phyloP scores from a whole-genome alignment of 1,139 yeast genomes.

The Suhomyces guaymorum region DNA sequence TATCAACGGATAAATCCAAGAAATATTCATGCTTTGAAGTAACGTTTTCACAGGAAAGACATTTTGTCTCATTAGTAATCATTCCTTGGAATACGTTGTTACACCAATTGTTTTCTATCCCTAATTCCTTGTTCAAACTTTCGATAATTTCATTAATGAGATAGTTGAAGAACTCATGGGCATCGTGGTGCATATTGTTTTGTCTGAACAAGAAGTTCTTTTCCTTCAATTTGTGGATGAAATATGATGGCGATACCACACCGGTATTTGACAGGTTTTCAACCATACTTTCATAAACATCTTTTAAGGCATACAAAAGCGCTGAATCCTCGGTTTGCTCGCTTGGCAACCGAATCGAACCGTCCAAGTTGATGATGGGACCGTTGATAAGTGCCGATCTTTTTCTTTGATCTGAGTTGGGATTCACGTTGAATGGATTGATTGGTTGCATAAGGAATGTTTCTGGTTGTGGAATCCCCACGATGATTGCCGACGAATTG shows the following conservation, averaged over 20 bases:
- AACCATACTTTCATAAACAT: conserved; percentile 78
- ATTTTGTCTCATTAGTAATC: conserved; percentile 83
- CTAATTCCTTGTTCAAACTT: conserved; percentile 47
- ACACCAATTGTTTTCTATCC: conserved; percentile 51
- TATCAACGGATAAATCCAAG: conserved; percentile 81
- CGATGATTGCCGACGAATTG: conserved; percentile 36
- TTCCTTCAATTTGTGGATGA: conserved; percentile 72
- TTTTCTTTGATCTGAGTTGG: conserved; percentile 75
- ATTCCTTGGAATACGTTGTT: conserved; percentile 81
- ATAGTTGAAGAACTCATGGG: conserved; percentile 92
- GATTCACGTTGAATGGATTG: conserved; percentile 48
- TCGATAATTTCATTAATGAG: conserved; percentile 82
- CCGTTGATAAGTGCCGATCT: conserved; percentile 79
- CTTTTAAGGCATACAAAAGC: conserved; percentile 75
- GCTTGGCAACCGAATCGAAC: conserved; percentile 47
- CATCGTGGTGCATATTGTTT: conserved; percentile 93
- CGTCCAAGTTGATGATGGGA: conserved; percentile 81
- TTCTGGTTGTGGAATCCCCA: conserved; percentile 50
- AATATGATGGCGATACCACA: conserved; percentile 76
- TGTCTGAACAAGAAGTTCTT: conserved; percentile 85
- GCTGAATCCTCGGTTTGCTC: conserved; percentile 52
- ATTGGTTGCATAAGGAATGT: conserved; percentile 35
- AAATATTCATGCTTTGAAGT: conserved; percentile 85
- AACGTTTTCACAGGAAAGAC: conserved; percentile 86
- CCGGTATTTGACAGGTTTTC: conserved; percentile 74